Percentiles rank a stretch among this genome's conserved stretches.
These are phyloP conservation scores for Akanthomyces dipterigenus DNA, from an alignment of 2,329 filamentous ascomycete species.

Conservation along the genomic window DNA sequence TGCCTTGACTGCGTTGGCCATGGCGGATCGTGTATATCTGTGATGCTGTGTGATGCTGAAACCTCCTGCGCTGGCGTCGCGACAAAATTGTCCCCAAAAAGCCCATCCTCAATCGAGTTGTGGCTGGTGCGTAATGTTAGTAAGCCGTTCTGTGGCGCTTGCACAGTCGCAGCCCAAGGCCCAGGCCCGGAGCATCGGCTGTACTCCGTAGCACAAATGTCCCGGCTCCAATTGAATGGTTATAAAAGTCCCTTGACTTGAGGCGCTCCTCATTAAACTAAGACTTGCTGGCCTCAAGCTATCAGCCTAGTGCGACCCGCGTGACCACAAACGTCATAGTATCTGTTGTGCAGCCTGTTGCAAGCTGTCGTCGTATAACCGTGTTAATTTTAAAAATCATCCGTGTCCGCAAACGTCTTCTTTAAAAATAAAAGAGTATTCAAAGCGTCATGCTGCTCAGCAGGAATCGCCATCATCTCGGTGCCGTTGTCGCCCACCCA, in stretches of 20 bases:
- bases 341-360: background rate
- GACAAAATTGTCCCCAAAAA: slow-evolving; percentile 4
- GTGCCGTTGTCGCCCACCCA: background rate
- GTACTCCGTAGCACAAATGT: background rate
- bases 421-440: background rate
- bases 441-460: background rate
- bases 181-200: background rate
- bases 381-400: background rate
- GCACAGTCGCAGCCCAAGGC: no score
- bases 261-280: background rate
- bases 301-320: slow-evolving; percentile 11
- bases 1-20: slow-evolving; percentile 34
- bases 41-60: background rate
- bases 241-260: no score
- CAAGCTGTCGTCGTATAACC: background rate
- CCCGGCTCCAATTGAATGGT: no score
- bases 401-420: background rate
- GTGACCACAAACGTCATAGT: slow-evolving; percentile 11
- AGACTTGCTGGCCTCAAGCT: background rate
- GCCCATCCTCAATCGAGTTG: background rate
- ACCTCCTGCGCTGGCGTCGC: background rate
- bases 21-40: slow-evolving; percentile 19
- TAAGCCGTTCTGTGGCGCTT: slow-evolving; percentile 1
- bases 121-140: background rate
- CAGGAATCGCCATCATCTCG: background rate